phyloP scores from a whole-genome alignment of 176 grass and related monocot species.

The Olyra latifolia region DNA sequence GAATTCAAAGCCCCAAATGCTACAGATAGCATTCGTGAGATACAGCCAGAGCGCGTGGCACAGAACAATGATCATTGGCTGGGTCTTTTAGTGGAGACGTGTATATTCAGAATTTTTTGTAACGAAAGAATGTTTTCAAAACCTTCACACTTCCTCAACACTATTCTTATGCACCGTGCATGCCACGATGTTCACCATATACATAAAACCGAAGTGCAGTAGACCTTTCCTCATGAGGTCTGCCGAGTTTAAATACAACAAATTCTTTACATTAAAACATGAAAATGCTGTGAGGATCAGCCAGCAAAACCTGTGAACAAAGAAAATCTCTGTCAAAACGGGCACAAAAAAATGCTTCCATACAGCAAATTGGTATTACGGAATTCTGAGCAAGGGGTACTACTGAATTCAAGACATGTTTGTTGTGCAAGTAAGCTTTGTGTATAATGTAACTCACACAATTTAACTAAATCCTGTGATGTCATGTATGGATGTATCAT shows the following conservation, averaged over 20 bases:
- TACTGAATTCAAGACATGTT: not conserved
- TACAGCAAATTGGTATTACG: not conserved
- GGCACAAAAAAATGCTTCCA: not conserved
- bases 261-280: slow-evolving; percentile 58
- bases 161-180: slow-evolving; percentile 31
- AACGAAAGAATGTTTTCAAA: slow-evolving; percentile 22
- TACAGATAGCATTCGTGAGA: no score
- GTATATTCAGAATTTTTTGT: slow-evolving; percentile 31
- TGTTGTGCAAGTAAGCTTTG: not conserved
- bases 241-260: slow-evolving; percentile 44
- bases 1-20: no score
- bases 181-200: slow-evolving; percentile 32
- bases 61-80: not conserved
- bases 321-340: not conserved
- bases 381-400: no score
- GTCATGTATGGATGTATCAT: not conserved
- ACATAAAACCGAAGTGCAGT: slow-evolving; percentile 37
- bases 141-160: slow-evolving; percentile 13
- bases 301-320: slow-evolving; percentile 41
- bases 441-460: not conserved
- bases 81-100: not conserved
- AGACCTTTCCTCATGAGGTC: slow-evolving; percentile 28
- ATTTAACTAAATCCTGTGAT: not conserved
- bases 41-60: no score
- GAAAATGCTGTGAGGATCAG: slow-evolving; percentile 15